A percentile compares a stretch with the other conserved stretches of the same genome.
phyloP scores from a whole-genome alignment of 192 early-diverging fungal genomes.

The Funneliformis geosporum region DNA sequence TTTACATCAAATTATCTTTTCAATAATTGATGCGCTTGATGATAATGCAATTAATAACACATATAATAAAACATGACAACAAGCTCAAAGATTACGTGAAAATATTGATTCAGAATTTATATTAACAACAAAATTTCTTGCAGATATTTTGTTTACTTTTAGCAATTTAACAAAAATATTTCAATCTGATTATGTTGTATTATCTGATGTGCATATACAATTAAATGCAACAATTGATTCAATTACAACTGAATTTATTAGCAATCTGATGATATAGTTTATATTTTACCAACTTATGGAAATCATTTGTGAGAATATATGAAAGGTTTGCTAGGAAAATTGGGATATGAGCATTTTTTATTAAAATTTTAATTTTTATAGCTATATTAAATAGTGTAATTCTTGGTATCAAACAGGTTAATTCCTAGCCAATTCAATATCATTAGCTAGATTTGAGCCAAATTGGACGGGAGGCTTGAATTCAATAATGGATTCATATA shows the following conservation, averaged over 20 bases:
- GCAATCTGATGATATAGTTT: background rate
- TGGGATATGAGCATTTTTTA: too few relatives aligned
- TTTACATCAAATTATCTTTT: conserved; percentile 25
- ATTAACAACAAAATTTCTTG: conserved; percentile 4
- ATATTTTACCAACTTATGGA: conserved; percentile 12
- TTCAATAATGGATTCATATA: too few relatives aligned
- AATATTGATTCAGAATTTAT: conserved; percentile 14
- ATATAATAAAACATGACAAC: background rate
- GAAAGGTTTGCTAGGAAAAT: too few relatives aligned
- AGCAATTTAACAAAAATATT: background rate
- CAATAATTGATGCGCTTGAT: conserved; percentile 13
- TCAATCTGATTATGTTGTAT: conserved; percentile 23
- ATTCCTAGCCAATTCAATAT: too few relatives aligned
- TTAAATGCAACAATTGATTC: conserved; percentile 16
- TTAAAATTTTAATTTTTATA: too few relatives aligned
- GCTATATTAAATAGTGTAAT: too few relatives aligned
- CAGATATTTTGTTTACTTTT: conserved; percentile 6
- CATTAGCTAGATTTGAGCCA: too few relatives aligned
- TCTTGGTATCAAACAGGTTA: too few relatives aligned
- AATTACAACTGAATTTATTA: conserved; percentile 15
- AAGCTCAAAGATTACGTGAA: background rate
- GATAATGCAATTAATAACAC: background rate
- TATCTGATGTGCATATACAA: conserved; percentile 6
- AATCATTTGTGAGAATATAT: background rate
- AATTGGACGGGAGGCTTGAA: too few relatives aligned